Conservation (phyloP, 2,329 filamentous ascomycete species). For the Mycosphaerelloides madeirae region DNA sequence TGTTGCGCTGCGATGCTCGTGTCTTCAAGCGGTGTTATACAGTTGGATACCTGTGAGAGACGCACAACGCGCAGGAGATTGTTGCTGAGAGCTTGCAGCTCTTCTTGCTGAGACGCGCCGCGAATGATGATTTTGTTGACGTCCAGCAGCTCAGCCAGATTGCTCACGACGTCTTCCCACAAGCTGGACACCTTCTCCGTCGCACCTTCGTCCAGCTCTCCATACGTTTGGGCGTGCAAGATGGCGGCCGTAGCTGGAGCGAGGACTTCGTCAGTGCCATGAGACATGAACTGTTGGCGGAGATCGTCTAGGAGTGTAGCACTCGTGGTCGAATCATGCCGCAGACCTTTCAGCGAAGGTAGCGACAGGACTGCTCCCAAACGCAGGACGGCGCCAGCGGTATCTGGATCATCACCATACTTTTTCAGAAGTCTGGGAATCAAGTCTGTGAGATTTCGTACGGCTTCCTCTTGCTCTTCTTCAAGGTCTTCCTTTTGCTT, state of each 20-base stretch:
- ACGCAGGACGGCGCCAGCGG: constrained; percentile 78
- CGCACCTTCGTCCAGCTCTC: constrained; percentile 81
- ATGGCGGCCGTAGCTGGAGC: constrained; percentile 78
- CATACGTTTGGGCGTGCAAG: constrained; percentile 77
- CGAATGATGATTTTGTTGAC: constrained; percentile 67
- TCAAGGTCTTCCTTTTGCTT: constrained; percentile 56
- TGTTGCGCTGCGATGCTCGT: constrained; percentile 39
- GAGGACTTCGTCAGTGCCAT: constrained; percentile 79
- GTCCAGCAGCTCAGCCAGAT: constrained; percentile 63
- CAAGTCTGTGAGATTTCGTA: constrained; percentile 67
- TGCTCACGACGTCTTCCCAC: constrained; percentile 78
- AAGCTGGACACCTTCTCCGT: constrained; percentile 73
- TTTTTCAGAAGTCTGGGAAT: constrained; percentile 88
- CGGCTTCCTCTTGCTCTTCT: constrained; percentile 72
- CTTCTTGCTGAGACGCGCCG: constrained; percentile 56
- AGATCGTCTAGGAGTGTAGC: constrained; percentile 82
- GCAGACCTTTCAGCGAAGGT: constrained; percentile 80
- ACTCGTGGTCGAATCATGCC: constrained; percentile 78
- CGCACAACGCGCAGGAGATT: constrained; percentile 30
- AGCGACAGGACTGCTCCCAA: constrained; percentile 83
- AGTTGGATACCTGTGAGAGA: constrained; percentile 54
- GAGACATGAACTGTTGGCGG: constrained; percentile 88
- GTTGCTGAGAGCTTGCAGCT: constrained; percentile 29
- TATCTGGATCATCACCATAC: constrained; percentile 82
- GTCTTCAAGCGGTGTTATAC: constrained; percentile 66